Conservation (phyloP, 2,329 filamentous ascomycete species). For the Rutstroemia sydowiana region DNA sequence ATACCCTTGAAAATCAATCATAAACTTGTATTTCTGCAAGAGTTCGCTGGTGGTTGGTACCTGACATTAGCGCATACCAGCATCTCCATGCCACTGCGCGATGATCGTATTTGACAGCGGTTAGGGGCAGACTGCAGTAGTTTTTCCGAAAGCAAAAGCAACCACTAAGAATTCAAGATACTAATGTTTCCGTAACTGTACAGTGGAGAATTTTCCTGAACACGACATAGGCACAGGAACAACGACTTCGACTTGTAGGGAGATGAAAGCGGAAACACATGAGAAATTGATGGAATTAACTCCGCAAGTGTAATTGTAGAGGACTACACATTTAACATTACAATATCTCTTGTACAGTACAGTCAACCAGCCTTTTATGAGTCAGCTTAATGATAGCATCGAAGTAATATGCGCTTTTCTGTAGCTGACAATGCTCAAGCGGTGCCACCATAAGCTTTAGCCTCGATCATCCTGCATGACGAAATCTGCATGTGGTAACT, state of each 20-base stretch:
- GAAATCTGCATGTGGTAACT: not conserved
- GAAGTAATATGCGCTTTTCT: not conserved
- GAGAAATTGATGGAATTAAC: not conserved
- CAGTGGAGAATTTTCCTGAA: slow-evolving; percentile 1
- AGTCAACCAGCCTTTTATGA: not conserved
- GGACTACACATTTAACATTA: not conserved
- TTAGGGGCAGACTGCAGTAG: slow-evolving; percentile 4
- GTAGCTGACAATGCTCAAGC: slow-evolving; percentile 3
- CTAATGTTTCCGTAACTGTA: not conserved
- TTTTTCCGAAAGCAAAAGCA: not conserved
- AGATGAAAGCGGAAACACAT: not conserved
- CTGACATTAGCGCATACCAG: slow-evolving; percentile 17
- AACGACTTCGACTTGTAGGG: not conserved
- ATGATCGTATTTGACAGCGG: slow-evolving; percentile 13
- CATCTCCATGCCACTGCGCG: slow-evolving; percentile 5
- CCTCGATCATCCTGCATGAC: not conserved
- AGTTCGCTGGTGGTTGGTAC: slow-evolving; percentile 16
- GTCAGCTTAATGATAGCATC: not conserved
- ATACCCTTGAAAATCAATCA: slow-evolving; percentile 3
- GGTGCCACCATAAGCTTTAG: slow-evolving; percentile 2
- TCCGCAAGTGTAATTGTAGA: not conserved
- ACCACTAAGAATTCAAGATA: not conserved
- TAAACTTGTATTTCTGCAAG: not conserved
- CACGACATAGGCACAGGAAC: slow-evolving; percentile 1
- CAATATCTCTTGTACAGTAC: not conserved